These are phyloP conservation scores for Paraleonurus japonicus DNA, from an alignment of 257 asterid genomes.

Conservation along the genomic window DNA sequence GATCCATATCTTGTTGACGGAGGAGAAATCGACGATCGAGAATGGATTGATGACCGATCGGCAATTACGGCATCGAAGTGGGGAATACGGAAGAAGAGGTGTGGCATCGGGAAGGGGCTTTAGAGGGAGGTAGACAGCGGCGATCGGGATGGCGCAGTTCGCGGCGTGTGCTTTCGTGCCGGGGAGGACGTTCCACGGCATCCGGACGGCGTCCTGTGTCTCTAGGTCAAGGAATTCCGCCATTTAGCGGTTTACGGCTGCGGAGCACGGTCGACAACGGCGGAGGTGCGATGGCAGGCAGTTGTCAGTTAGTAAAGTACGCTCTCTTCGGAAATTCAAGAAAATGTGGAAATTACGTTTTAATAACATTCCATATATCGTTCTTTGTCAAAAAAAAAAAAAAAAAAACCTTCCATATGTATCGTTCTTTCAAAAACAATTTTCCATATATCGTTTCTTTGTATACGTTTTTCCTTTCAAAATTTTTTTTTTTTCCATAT, in stretches of 20 bases:
- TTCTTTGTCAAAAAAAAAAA: neutral
- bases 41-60: slow-evolving; percentile 93
- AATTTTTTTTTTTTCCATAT: too few species aligned
- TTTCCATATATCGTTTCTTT: too few species aligned
- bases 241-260: slow-evolving; percentile 41
- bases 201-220: slow-evolving; percentile 76
- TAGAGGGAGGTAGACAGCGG: slow-evolving; percentile 88
- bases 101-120: slow-evolving; percentile 62
- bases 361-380: neutral
- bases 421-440: too few species aligned
- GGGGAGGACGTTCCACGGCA: slow-evolving; percentile 99
- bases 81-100: slow-evolving; percentile 76
- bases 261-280: slow-evolving; percentile 19
- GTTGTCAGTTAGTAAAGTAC: slow-evolving; percentile 19
- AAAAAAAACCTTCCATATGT: neutral
- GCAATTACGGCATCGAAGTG: slow-evolving; percentile 93
- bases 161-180: slow-evolving; percentile 91
- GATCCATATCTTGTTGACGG: slow-evolving; percentile 83
- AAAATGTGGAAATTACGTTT: neutral
- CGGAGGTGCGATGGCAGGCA: slow-evolving; percentile 34
- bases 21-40: slow-evolving; percentile 85
- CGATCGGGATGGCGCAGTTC: slow-evolving; percentile 85
- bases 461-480: too few species aligned
- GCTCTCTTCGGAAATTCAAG: slow-evolving; percentile 9
- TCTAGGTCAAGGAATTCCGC: slow-evolving; percentile 85